Evolutionary conservation across 192 early-diverging fungal genomes (phyloP).

Genomic region (Coemansia sp.): DNA sequence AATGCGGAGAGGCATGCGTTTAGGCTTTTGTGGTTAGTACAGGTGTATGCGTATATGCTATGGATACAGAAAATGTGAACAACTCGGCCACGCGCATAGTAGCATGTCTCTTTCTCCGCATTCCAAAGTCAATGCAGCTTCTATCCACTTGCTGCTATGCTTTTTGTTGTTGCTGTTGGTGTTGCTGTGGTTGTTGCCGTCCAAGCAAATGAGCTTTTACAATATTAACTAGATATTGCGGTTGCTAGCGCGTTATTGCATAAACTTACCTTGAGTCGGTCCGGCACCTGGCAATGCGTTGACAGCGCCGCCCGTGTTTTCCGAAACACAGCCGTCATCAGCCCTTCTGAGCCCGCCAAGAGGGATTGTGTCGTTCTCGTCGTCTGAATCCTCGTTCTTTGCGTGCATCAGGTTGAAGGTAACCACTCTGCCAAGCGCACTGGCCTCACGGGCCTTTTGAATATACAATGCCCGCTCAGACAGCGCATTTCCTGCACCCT

Average conservation of each 20-base stretch:
- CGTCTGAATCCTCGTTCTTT: constrained; percentile 16
- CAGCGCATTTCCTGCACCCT: constrained; percentile 7
- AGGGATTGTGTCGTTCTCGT: constrained; percentile 34
- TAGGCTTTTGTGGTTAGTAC: too few relatives aligned
- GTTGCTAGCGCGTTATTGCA: neutral
- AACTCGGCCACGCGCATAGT: neutral
- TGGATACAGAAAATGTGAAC: neutral
- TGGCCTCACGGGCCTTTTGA: constrained; percentile 48
- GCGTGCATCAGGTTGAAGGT: constrained; percentile 11
- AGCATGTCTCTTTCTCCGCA: neutral
- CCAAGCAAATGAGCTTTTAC: too few relatives aligned
- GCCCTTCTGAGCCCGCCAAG: constrained; percentile 36
- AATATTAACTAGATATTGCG: neutral
- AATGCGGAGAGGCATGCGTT: neutral
- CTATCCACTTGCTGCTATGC: neutral
- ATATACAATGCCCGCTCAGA: constrained; percentile 43
- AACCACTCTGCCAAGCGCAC: constrained; percentile 28
- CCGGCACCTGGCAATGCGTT: neutral
- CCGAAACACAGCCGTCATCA: neutral
- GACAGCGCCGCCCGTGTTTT: neutral
- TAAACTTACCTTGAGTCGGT: constrained; percentile 7
- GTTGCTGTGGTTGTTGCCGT: too few relatives aligned
- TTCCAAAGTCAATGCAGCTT: neutral
- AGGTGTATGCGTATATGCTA: too few relatives aligned
- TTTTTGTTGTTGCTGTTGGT: too few relatives aligned